A percentile compares a stretch with the other conserved stretches of the same genome.
Conservation (phyloP, 257 asterid species). For the Dorcoceras hygrometricum region DNA sequence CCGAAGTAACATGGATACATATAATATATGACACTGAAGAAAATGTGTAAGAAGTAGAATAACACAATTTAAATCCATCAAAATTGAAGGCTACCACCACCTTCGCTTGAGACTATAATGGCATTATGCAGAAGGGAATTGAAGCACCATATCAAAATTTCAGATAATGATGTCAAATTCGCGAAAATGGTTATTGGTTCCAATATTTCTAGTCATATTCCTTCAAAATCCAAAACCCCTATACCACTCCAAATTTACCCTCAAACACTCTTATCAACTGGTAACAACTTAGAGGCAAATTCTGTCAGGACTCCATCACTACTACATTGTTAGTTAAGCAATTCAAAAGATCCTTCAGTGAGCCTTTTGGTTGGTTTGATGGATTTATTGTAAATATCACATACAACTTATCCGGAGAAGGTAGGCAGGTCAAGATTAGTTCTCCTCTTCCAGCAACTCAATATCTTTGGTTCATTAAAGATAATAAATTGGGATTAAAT, state of each 20-base stretch:
- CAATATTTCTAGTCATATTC: not conserved
- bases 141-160: no score
- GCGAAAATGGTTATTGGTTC: not conserved
- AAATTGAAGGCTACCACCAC: not conserved
- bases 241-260: not conserved
- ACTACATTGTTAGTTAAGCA: not conserved
- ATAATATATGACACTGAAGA: not conserved
- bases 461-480: no score
- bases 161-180: not conserved
- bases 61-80: not conserved
- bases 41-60: not conserved
- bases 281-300: not conserved
- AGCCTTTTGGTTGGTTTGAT: no score
- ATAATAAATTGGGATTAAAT: not conserved
- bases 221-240: not conserved
- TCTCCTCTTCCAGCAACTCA: not conserved
- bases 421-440: not conserved
- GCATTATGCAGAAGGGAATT: not conserved
- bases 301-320: not conserved
- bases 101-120: not conserved
- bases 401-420: no score
- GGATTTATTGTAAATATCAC: no score
- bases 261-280: not conserved
- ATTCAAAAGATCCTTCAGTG: no score
- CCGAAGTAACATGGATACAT: not conserved